These are phyloP conservation scores for Spiraea crenata DNA, from an alignment of 331 rosid genomes.

Conservation along the genomic window DNA sequence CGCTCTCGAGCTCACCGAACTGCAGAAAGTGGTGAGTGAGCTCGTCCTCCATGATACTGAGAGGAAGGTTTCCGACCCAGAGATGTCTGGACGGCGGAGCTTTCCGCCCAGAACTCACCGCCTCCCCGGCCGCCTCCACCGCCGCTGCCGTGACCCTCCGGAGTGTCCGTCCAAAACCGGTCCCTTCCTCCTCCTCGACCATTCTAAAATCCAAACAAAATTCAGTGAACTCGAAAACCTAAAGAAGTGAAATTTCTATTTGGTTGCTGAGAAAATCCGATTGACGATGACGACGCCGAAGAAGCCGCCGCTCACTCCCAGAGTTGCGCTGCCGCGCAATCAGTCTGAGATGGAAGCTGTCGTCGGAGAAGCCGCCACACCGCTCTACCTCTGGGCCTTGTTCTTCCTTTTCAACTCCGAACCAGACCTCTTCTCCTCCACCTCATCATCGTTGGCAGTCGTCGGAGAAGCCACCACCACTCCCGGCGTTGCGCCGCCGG, in stretches of 20 bases:
- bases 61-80: constrained; percentile 75
- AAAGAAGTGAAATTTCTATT: neutral
- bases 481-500: no score
- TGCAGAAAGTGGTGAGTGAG: constrained; percentile 58
- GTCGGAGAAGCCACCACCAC: no score
- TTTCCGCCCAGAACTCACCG: constrained; percentile 26
- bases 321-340: no score
- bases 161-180: constrained; percentile 38
- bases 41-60: constrained; percentile 54
- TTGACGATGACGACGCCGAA: no score
- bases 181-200: constrained; percentile 48
- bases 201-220: constrained; percentile 12
- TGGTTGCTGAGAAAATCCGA: neutral
- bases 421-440: no score
- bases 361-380: no score
- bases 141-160: constrained; percentile 26
- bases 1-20: constrained; percentile 72
- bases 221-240: neutral
- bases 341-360: no score
- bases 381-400: no score
- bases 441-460: no score
- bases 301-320: no score
- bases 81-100: constrained; percentile 72
- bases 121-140: constrained; percentile 11
- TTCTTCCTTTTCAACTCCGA: no score